Base-by-base conservation (phyloP, 2,329 filamentous ascomycete genomes). In the Sordariomycetes sp. region DNA sequence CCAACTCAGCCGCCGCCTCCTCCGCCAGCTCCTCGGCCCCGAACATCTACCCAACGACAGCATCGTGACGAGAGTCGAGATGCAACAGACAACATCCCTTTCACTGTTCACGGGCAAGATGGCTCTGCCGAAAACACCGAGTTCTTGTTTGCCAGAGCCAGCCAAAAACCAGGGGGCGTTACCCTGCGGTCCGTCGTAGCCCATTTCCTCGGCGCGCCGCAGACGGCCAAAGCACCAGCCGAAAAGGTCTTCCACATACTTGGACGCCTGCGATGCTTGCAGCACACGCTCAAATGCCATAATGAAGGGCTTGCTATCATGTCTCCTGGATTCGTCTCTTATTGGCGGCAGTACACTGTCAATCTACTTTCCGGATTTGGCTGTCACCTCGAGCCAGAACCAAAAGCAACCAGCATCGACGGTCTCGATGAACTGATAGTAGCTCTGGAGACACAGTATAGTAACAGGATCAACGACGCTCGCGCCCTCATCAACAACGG, bases 351-450 rank as follows among this genome's bases (percentile, higher is more conserved):
- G 4, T 28, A 31, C 14, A 31, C 34, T 8, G 10, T 35, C 11
- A 15, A 35, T 24, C 20, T 35, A 8, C 34, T 35, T 14, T 35
- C 34, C 15, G 34, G 34, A 19, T 35, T 35, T 26, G 34, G 34
- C n/a, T 35, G 24, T 21, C 17, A 18, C 21, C 9, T 21, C 4
- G 34, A 21, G 1, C 27, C 20, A 7, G 34, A 11, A 14, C 26
- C 25, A 11, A 21, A 7, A 25, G 17, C 27, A 3, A 24, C 31
- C 12, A 19, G 11, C 21, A 25, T 35, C 11, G 34, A 19, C 10
- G 34, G 34, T 4, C 34, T 35, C 25, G 25, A 27, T 15, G 11
- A 27, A 6, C n/a, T 27, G 6, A 27, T 27, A 6, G 12, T 12
- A 12, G 6, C n/a, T n/a, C 7, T 27, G 6, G 19, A 21, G 29